A percentile compares a stretch with the other conserved stretches of the same genome.
These are phyloP conservation scores for Mucuna pruriens DNA, from an alignment of 306 rosid genomes.

Conservation along the genomic window DNA sequence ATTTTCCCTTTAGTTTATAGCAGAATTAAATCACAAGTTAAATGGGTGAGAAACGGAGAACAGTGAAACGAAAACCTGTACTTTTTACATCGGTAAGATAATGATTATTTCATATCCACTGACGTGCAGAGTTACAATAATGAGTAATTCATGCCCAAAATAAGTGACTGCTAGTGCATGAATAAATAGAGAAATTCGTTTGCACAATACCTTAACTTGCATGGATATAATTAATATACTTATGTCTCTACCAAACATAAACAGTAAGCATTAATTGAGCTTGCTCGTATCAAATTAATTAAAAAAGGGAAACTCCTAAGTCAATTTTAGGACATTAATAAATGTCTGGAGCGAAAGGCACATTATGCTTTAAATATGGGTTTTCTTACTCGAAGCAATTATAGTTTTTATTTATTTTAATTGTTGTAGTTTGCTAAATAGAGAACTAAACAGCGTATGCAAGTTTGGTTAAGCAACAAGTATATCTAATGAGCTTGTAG, in stretches of 20 bases:
- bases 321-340: background rate
- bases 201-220: background rate
- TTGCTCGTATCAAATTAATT: background rate
- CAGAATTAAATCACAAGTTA: background rate
- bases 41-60: background rate
- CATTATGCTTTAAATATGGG: background rate
- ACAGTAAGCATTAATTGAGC: background rate
- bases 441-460: background rate
- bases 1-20: background rate
- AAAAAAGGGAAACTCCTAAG: background rate
- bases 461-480: background rate
- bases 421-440: background rate
- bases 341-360: background rate
- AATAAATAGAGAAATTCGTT: conserved; percentile 7
- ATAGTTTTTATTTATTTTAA: background rate
- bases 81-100: background rate
- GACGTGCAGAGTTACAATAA: background rate
- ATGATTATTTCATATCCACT: conserved; percentile 18
- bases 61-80: background rate
- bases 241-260: background rate
- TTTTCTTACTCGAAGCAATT: background rate
- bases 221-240: background rate
- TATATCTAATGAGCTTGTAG: background rate
- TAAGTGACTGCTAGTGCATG: background rate
- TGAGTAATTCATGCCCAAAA: conserved; percentile 19